A percentile compares a stretch with the other conserved stretches of the same genome.
These are phyloP conservation scores for Maudiozyma serrabonitensis DNA, from an alignment of 805 yeast species.

Conservation along the genomic window DNA sequence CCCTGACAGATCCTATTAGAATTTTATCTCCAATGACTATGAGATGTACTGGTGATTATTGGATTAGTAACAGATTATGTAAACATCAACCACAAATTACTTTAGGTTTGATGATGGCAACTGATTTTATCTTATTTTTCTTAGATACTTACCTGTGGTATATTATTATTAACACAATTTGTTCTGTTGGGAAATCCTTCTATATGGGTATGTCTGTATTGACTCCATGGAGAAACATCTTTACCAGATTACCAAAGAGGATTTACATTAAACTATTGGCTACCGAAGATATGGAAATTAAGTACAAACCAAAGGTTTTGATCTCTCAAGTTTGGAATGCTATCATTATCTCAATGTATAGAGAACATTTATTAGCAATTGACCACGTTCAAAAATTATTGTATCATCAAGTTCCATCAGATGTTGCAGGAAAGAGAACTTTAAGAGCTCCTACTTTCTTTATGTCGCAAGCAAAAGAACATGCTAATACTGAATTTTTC, in stretches of 20 bases:
- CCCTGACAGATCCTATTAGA: slow-evolving; percentile 91
- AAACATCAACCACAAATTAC: slow-evolving; percentile 79
- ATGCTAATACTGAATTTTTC: slow-evolving; percentile 91
- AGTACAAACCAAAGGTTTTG: slow-evolving; percentile 95
- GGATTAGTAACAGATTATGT: slow-evolving; percentile 72
- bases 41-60: slow-evolving; percentile 93
- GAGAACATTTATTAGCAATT: slow-evolving; percentile 95
- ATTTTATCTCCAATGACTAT: slow-evolving; percentile 70
- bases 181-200: slow-evolving; percentile 94
- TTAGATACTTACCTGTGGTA: slow-evolving; percentile 99
- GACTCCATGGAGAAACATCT: slow-evolving; percentile 99
- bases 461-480: slow-evolving; percentile 85
- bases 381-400: slow-evolving; percentile 96
- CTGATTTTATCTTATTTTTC: slow-evolving; percentile 91
- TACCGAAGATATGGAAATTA: slow-evolving; percentile 97
- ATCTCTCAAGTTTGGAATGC: slow-evolving; percentile 99
- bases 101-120: slow-evolving; percentile 83
- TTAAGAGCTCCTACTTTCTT: slow-evolving; percentile 97
- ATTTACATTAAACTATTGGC: slow-evolving; percentile 94
- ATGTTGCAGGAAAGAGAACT: slow-evolving; percentile 94
- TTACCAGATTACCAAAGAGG: slow-evolving; percentile 96
- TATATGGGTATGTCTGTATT: slow-evolving; percentile 96
- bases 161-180: slow-evolving; percentile 85
- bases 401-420: slow-evolving; percentile 97
- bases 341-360: slow-evolving; percentile 96